phyloP scores from a whole-genome alignment of 139 green algal genomes.

The Chlorella sp. region DNA sequence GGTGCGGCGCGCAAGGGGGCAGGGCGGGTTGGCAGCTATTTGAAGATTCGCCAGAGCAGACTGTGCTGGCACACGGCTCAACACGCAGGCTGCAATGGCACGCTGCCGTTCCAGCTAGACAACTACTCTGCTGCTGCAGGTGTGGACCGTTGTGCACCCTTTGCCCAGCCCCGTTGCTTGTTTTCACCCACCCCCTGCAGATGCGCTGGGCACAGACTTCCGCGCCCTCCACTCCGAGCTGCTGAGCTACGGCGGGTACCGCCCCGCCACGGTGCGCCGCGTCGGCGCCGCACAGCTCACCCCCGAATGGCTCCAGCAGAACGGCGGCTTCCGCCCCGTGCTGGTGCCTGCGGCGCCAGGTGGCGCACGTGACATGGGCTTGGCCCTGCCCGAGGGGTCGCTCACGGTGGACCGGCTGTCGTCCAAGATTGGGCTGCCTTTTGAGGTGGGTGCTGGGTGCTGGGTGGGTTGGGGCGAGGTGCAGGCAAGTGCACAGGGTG shows the following conservation, averaged over 20 bases:
- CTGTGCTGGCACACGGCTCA: no score
- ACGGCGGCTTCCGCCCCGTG: conserved; percentile 13
- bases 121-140: not conserved
- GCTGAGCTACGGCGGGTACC: conserved; percentile 26
- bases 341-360: not conserved
- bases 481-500: no score
- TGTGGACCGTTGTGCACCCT: not conserved
- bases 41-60: no score
- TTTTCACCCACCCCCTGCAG: not conserved
- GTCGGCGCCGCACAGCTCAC: conserved; percentile 26
- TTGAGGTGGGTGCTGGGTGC: not conserved
- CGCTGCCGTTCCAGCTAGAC: not conserved
- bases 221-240: conserved; percentile 38
- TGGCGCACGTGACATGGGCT: not conserved
- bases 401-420: conserved; percentile 18
- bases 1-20: not conserved
- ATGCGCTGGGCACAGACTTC: conserved; percentile 30
- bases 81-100: no score
- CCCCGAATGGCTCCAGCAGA: conserved; percentile 19
- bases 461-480: not conserved
- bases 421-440: not conserved
- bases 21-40: not conserved
- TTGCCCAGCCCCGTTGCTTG: not conserved
- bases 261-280: not conserved
- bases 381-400: conserved; percentile 20